These are phyloP conservation scores for Trifolium dubium DNA, from an alignment of 306 rosid species.

Conservation along the genomic window DNA sequence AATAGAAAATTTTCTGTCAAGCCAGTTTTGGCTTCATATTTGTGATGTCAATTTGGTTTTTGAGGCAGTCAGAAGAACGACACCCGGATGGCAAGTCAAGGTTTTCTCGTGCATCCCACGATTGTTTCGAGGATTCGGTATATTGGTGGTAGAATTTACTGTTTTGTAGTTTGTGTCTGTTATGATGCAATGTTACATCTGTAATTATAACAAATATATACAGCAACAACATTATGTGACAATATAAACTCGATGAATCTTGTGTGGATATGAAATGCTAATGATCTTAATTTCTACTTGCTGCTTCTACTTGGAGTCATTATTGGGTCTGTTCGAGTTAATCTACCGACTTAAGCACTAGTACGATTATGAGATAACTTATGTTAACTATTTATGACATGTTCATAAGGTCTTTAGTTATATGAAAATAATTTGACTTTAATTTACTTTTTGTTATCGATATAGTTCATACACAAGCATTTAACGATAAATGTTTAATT, in stretches of 20 bases:
- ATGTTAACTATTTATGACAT: neutral
- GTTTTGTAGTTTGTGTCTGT: conserved; percentile 31
- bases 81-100: conserved; percentile 24
- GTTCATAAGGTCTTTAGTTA: neutral
- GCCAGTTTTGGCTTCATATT: conserved; percentile 38
- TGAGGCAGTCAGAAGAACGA: conserved; percentile 34
- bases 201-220: conserved; percentile 40
- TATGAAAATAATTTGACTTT: neutral
- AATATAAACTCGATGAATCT: conserved; percentile 20
- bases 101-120: neutral
- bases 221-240: conserved; percentile 35
- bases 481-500: neutral
- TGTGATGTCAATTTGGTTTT: conserved; percentile 36
- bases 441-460: too few species aligned
- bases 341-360: neutral
- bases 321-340: neutral
- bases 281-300: conserved; percentile 12
- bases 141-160: conserved; percentile 44
- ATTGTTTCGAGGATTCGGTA: conserved; percentile 20
- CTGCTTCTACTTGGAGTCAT: conserved; percentile 11
- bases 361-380: neutral
- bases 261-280: conserved; percentile 39
- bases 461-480: too few species aligned
- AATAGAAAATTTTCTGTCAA: conserved; percentile 28
- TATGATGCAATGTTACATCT: conserved; percentile 37